These are phyloP conservation scores for Tubosaeta sp. DNA, from an alignment of 768 basidiomycete species.

Conservation along the genomic window DNA sequence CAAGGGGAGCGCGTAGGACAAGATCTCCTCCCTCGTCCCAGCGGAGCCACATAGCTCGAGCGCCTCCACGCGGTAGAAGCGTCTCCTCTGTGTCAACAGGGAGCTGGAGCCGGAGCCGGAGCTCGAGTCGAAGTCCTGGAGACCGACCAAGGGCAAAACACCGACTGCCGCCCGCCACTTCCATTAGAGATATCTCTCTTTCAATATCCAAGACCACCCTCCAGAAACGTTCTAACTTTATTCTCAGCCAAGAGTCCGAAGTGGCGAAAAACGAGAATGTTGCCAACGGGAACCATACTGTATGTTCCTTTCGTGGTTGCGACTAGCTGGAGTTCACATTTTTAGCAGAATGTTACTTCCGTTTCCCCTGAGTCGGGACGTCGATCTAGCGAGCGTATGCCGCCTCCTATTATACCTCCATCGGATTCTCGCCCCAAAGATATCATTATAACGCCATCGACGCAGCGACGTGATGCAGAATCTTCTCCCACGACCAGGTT, in stretches of 20 bases:
- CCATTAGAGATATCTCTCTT: constrained; percentile 33
- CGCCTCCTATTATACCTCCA: constrained; percentile 26
- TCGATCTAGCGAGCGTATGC: constrained; percentile 31
- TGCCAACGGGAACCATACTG: constrained; percentile 37
- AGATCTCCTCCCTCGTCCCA: constrained; percentile 43
- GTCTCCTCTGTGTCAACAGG: constrained; percentile 51
- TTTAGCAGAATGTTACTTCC: constrained; percentile 16
- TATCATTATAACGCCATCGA: constrained; percentile 3
- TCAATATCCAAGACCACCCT: constrained; percentile 30
- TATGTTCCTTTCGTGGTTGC: constrained; percentile 10
- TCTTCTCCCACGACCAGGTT: constrained; percentile 18
- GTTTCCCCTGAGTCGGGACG: constrained; percentile 20
- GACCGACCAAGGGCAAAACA: constrained; percentile 55
- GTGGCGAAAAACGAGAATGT: constrained; percentile 34
- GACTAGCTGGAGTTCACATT: constrained; percentile 8
- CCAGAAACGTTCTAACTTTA: constrained; percentile 19
- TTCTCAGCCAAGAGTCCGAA: constrained; percentile 20
- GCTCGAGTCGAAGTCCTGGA: constrained; percentile 49
- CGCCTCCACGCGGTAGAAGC: constrained; percentile 40
- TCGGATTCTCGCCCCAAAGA: constrained; percentile 17
- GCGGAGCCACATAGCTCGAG: constrained; percentile 35
- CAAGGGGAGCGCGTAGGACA: constrained; percentile 37
- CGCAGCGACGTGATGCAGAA: constrained; percentile 16
- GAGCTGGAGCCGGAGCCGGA: constrained; percentile 52
- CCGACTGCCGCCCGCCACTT: constrained; percentile 51